Conservation (phyloP, 441 rosid species). For the Eruca vesicaria region DNA sequence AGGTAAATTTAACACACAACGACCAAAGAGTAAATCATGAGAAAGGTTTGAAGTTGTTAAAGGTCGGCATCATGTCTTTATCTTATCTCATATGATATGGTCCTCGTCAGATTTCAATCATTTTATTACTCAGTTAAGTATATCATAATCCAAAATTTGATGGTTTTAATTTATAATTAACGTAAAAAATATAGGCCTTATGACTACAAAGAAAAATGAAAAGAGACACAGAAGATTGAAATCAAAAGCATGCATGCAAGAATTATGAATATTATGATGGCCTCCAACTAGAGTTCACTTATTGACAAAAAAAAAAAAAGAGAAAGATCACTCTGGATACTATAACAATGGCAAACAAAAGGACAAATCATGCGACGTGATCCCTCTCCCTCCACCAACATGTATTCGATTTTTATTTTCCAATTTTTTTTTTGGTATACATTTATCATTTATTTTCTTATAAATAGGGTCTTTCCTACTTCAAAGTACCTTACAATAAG, state of each 20-base stretch:
- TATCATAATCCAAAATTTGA: background rate
- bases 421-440: background rate
- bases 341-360: conserved; percentile 27
- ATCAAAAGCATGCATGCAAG: background rate
- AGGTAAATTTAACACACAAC: background rate
- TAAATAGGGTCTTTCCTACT: conserved; percentile 24
- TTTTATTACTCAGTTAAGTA: background rate
- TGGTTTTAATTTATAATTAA: background rate
- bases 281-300: conserved; percentile 26
- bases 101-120: conserved; percentile 38
- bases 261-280: conserved; percentile 11
- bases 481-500: background rate
- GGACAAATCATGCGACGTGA: conserved; percentile 13
- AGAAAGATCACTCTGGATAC: conserved; percentile 19
- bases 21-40: background rate
- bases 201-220: too few species aligned
- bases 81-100: conserved; percentile 23
- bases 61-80: conserved; percentile 16
- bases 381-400: background rate
- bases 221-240: too few species aligned
- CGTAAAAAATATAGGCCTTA: too few species aligned
- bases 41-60: conserved; percentile 3
- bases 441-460: background rate
- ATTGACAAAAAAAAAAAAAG: background rate
- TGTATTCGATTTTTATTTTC: background rate